These are phyloP conservation scores for Gossypium mustelinum DNA, from an alignment of 345 rosid species.

Conservation along the genomic window DNA sequence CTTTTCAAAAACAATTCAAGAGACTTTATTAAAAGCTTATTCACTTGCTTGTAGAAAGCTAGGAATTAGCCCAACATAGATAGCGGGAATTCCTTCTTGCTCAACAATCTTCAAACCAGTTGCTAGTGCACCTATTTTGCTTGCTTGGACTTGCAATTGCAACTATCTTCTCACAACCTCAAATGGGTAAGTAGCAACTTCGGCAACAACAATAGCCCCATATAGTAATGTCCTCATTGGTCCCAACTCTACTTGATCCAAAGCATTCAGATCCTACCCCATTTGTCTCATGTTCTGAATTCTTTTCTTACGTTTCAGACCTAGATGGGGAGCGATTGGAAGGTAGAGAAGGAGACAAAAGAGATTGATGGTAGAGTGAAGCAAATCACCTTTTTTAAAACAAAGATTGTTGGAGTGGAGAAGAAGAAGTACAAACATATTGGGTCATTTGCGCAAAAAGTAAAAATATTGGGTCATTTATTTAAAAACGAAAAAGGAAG, in stretches of 20 bases:
- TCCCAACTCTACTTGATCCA: constrained; percentile 73
- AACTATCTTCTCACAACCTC: constrained; percentile 71
- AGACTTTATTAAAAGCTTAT: constrained; percentile 1
- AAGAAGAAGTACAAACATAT: too few relatives aligned
- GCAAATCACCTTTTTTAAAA: too few relatives aligned
- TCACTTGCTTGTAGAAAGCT: constrained; percentile 63
- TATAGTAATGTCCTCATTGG: constrained; percentile 60
- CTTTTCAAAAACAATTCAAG: not conserved
- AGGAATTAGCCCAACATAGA: constrained; percentile 67
- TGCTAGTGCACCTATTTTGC: constrained; percentile 51
- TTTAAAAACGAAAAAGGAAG: too few relatives aligned
- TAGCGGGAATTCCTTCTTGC: constrained; percentile 62
- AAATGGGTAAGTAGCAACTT: constrained; percentile 72
- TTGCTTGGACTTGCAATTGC: constrained; percentile 57
- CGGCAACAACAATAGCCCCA: constrained; percentile 68
- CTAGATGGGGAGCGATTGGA: too few relatives aligned
- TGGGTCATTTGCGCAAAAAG: too few relatives aligned
- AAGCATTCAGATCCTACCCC: constrained; percentile 51
- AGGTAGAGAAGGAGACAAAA: too few relatives aligned
- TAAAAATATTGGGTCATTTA: too few relatives aligned
- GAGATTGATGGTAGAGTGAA: too few relatives aligned
- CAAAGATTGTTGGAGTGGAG: too few relatives aligned
- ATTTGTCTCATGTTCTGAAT: constrained; percentile 49
- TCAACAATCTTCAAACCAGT: constrained; percentile 55
- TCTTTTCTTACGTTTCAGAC: constrained; percentile 44